Evolutionary conservation across 768 basidiomycete genomes (phyloP).

Genomic region (Coprinopsis cinerea): DNA sequence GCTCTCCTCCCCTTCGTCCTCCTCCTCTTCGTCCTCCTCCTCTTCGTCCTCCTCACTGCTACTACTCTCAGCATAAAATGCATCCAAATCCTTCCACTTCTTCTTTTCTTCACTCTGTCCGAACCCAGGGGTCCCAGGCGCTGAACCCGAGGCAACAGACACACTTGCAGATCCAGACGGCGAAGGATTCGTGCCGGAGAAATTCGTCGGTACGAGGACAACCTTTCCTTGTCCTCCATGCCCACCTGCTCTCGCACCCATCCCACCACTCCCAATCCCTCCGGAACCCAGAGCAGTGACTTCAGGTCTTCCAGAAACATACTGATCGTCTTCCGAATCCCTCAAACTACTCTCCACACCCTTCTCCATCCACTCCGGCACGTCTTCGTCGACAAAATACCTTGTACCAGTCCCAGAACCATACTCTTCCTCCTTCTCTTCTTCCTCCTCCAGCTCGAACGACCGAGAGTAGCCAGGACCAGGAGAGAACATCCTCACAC

Average conservation of each 20-base stretch:
- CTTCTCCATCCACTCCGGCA: constrained; percentile 87
- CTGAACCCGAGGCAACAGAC: constrained; percentile 16
- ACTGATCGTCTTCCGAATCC: constrained; percentile 54
- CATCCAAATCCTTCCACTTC: constrained; percentile 58
- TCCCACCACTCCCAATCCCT: constrained; percentile 11
- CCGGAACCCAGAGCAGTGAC: constrained; percentile 29
- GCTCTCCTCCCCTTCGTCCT: constrained; percentile 25
- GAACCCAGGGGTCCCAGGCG: constrained; percentile 19
- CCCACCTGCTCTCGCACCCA: constrained; percentile 19
- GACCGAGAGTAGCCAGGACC: too few relatives aligned
- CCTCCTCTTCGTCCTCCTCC: constrained; percentile 24
- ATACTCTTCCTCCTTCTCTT: constrained; percentile 9
- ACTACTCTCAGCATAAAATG: constrained; percentile 55
- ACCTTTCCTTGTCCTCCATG: background rate
- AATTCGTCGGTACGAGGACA: constrained; percentile 50
- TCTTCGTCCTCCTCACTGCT: constrained; percentile 22
- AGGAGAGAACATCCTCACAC: too few relatives aligned
- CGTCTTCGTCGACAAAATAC: constrained; percentile 34
- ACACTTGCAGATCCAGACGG: too few relatives aligned
- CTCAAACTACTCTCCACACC: constrained; percentile 77
- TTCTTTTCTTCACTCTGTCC: constrained; percentile 28
- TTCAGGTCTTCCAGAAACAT: constrained; percentile 21
- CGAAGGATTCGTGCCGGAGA: constrained; percentile 30
- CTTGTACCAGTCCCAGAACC: too few relatives aligned
- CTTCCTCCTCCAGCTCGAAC: constrained; percentile 21